A percentile compares a stretch with the other conserved stretches of the same genome.
phyloP scores from a whole-genome alignment of 148 eudicot species.

The Vaccinium corymbosum region DNA sequence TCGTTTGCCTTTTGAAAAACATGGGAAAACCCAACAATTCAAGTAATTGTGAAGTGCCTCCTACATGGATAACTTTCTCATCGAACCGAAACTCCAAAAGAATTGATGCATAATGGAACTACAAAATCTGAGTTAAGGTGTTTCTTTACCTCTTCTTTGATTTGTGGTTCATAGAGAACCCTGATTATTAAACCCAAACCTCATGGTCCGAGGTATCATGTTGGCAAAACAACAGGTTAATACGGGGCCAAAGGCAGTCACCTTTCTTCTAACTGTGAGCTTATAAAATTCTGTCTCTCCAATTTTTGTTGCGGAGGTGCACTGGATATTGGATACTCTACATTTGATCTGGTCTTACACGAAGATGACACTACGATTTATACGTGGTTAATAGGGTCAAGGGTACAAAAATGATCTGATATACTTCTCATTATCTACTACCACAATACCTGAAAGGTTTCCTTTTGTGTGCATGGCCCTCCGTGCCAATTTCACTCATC shows the following conservation, averaged over 20 bases:
- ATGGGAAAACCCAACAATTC: too few relatives aligned
- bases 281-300: neutral
- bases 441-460: neutral
- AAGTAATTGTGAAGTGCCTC: too few relatives aligned
- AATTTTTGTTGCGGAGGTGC: neutral
- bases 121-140: neutral
- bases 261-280: neutral
- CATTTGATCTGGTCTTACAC: neutral
- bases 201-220: neutral
- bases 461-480: too few relatives aligned
- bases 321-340: neutral
- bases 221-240: neutral
- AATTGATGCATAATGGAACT: neutral
- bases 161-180: too few relatives aligned
- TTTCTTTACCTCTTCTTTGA: neutral
- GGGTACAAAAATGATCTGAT: neutral
- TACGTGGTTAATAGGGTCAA: neutral
- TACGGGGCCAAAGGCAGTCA: neutral
- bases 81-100: neutral
- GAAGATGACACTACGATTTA: neutral
- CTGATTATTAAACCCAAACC: too few relatives aligned
- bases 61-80: neutral
- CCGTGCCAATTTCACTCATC: too few relatives aligned
- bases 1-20: neutral
- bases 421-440: neutral